These are phyloP conservation scores for Ramaria sp. DNA, from an alignment of 768 basidiomycete genomes.

Conservation along the genomic window DNA sequence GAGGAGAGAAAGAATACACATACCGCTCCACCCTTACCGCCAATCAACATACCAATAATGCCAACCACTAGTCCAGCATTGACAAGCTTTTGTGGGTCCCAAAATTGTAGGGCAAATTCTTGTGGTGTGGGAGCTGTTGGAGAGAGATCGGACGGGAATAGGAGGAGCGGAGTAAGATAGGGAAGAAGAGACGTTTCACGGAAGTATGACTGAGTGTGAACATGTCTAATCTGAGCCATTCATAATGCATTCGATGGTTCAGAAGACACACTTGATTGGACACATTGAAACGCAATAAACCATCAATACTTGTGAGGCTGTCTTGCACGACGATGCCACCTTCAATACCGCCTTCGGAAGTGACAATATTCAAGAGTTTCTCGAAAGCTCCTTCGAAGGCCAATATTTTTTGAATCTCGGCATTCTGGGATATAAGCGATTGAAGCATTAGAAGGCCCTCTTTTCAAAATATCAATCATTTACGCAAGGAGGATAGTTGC, in stretches of 20 bases:
- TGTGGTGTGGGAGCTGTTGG: slow-evolving; percentile 49
- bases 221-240: background rate
- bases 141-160: slow-evolving; percentile 56
- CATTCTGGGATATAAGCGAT: slow-evolving; percentile 70
- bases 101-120: slow-evolving; percentile 91
- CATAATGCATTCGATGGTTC: background rate
- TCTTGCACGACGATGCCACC: slow-evolving; percentile 81
- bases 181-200: slow-evolving; percentile 73
- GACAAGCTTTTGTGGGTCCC: slow-evolving; percentile 83
- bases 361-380: slow-evolving; percentile 82
- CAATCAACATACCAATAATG: slow-evolving; percentile 77
- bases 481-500: slow-evolving; percentile 2
- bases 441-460: slow-evolving; percentile 82
- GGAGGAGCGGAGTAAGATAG: slow-evolving; percentile 54
- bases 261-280: slow-evolving; percentile 72
- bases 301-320: slow-evolving; percentile 77
- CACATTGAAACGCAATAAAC: slow-evolving; percentile 82
- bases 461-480: slow-evolving; percentile 21
- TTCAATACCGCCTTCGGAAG: slow-evolving; percentile 83
- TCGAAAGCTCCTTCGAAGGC: slow-evolving; percentile 97
- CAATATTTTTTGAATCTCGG: slow-evolving; percentile 92
- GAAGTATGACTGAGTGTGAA: slow-evolving; percentile 76
- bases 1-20: slow-evolving; percentile 18
- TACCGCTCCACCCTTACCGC: slow-evolving; percentile 57
- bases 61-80: slow-evolving; percentile 75